Percentiles rank a stretch among this genome's conserved stretches.
phyloP scores from a whole-genome alignment of 768 basidiomycete genomes.

The Brasilioporus rufonigricans region DNA sequence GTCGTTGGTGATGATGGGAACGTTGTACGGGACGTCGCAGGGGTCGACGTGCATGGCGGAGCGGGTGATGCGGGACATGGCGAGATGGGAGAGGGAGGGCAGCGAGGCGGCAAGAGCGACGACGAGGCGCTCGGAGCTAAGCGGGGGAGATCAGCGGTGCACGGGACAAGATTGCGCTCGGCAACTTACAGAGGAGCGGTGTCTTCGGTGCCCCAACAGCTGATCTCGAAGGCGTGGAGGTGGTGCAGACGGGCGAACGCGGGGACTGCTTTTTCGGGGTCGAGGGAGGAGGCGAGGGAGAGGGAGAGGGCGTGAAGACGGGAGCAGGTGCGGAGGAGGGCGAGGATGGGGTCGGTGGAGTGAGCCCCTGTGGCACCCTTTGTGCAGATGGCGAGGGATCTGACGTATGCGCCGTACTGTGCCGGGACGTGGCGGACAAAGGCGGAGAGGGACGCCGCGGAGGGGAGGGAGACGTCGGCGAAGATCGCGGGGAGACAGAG shows the following conservation, averaged over 20 bases:
- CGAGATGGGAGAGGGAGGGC: slow-evolving; percentile 52
- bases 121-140: slow-evolving; percentile 54
- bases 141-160: slow-evolving; percentile 1
- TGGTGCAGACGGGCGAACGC: slow-evolving; percentile 23
- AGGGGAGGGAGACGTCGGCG: slow-evolving; percentile 52
- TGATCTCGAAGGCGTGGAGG: slow-evolving; percentile 18
- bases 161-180: background rate
- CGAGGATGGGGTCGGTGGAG: slow-evolving; percentile 46
- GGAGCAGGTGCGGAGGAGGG: slow-evolving; percentile 48
- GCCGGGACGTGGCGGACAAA: slow-evolving; percentile 60
- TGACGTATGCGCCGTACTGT: slow-evolving; percentile 51
- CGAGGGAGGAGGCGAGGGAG: slow-evolving; percentile 28
- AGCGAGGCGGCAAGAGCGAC: slow-evolving; percentile 65
- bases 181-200: slow-evolving; percentile 36
- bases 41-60: slow-evolving; percentile 65
- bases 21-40: slow-evolving; percentile 34
- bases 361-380: slow-evolving; percentile 31
- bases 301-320: slow-evolving; percentile 36
- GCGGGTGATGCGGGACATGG: slow-evolving; percentile 62
- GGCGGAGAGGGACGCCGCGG: slow-evolving; percentile 42
- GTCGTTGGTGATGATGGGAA: slow-evolving; percentile 64
- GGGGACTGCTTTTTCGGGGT: slow-evolving; percentile 13
- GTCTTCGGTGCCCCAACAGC: slow-evolving; percentile 33
- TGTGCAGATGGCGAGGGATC: slow-evolving; percentile 46
- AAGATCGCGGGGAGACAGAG: slow-evolving; percentile 60